Evolutionary conservation across 345 rosid species (phyloP), one percentile per base, ranked within the genome.

Genomic region (Linum trigynum): DNA sequence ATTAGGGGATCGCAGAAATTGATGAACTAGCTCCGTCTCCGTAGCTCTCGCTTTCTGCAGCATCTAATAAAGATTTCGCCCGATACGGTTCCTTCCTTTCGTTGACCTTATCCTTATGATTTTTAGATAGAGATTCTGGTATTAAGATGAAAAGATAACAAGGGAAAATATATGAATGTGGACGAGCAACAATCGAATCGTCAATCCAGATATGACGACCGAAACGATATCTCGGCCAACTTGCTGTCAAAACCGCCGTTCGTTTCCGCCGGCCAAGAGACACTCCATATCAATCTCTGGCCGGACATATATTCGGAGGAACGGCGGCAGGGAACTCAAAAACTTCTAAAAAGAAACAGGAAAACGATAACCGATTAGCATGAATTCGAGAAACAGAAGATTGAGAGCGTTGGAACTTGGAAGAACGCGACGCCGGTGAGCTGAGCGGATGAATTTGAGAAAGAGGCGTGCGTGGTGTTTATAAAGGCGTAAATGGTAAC

Each of bases 131-230:
- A 23, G 32, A 23, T 23, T 23, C 32, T 23, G 32, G 32, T 23
- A 23, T 23, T 0, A 23, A 1, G 32, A 23, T 23, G 32, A 23
- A 23, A 23, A 23, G 1, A 23, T 23, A 56, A 53, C 3, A 4
- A 53, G 12, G 51, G 4, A 55, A 57, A 63, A 37, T 23, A 17
- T 11, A 48, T 23, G 32, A 7, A 71, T 84, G 78, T 85, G 71
- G 86, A 80, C 83, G 83, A 82, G 86, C 84, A 85, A 82, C 86
- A 82, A 85, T 79, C 89, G 78, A 76, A 77, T 65, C 85, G 89
- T 63, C 86, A 80, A 85, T 69, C 67, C 16, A 73, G 38, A 36
- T 74, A 72, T 59, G 80, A 79, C 90, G 85, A 69, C 81, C 79
- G 85, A 85, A 85, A 85, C 90, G 90, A 82, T 82, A 75, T 82